These are phyloP conservation scores for Francoa sonchifolia DNA, from an alignment of 441 rosid species.

Conservation along the genomic window DNA sequence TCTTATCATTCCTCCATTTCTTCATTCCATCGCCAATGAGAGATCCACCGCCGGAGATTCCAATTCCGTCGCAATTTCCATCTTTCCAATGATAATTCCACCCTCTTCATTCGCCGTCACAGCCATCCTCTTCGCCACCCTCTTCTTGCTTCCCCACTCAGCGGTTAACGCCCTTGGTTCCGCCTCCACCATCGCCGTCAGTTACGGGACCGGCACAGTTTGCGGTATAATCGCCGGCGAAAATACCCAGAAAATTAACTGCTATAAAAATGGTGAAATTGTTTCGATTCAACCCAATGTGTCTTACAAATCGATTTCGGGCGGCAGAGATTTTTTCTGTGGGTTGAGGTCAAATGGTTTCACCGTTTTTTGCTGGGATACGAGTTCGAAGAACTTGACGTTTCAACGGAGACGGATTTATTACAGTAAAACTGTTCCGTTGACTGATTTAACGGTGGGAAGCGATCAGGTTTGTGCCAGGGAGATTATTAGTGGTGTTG, in stretches of 20 bases:
- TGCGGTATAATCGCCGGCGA: conserved; percentile 55
- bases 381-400: conserved; percentile 10
- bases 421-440: conserved; percentile 21
- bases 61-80: conserved; percentile 1
- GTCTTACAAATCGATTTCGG: conserved; percentile 61
- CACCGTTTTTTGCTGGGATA: conserved; percentile 64
- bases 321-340: conserved; percentile 51
- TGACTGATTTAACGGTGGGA: conserved; percentile 47
- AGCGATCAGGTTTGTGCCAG: conserved; percentile 57
- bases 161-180: conserved; percentile 48
- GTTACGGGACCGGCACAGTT: conserved; percentile 40
- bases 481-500: conserved; percentile 17
- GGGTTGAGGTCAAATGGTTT: conserved; percentile 72
- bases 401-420: conserved; percentile 41
- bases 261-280: conserved; percentile 28
- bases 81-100: conserved; percentile 32
- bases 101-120: conserved; percentile 13
- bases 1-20: background rate
- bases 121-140: conserved; percentile 11
- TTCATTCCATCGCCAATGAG: too few relatives aligned
- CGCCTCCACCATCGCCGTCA: conserved; percentile 59
- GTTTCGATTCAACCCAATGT: conserved; percentile 30
- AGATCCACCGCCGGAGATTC: too few relatives aligned
- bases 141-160: background rate
- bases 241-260: conserved; percentile 34